Base-by-base conservation (phyloP, 106 monocot species). In the Allium sativum region DNA sequence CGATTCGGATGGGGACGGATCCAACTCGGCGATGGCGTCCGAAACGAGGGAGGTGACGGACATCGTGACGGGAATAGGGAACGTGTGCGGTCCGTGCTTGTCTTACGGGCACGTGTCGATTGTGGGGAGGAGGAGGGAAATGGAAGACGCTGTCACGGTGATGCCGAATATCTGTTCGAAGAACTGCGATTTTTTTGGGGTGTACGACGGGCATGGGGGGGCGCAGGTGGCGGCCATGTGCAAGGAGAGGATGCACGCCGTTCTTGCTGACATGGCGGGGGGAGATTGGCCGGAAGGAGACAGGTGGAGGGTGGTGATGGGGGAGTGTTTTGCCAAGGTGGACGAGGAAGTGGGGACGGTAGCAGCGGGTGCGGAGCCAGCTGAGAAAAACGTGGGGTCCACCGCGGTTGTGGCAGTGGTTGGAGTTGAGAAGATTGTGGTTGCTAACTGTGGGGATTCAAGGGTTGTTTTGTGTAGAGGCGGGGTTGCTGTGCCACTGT, bases 161-260 rank as follows among this genome's bases (percentile, higher is more conserved):
- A 55, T 76, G 21, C 69, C 55, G 55, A 40, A 51, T 53, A 53
- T 31, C 19, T 45, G 8, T 18, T 44, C 51, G 12, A 51, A 21
- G 7, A 61, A 16, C 40, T 75, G 77, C 71, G 85, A 77, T 41
- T 85, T 81, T 61, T 85, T 74, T 52, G 85, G 68, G 17, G 77
- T 85, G 52, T 85, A 77, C 62, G 85, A 85, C 19, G 85, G 80
- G 3, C 80, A 85, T 53, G 80, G 85, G 3, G 85, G 80, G 7
- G 68, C 68, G 21, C 21, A 18, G 50, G 85, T 85, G 68, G 80
- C 85, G 59, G 44, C 52, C 19, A 68, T 59, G 42, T 85, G 85
- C 64, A 46, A 68, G 74, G 85, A 80, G 52, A 64, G 77, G 74
- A 55, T 85, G 71, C 85, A 85, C 61, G 58, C 75, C 44, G 74